phyloP scores from a whole-genome alignment of 1,284 basidiomycete species.

The Vanrija pseudolonga region DNA sequence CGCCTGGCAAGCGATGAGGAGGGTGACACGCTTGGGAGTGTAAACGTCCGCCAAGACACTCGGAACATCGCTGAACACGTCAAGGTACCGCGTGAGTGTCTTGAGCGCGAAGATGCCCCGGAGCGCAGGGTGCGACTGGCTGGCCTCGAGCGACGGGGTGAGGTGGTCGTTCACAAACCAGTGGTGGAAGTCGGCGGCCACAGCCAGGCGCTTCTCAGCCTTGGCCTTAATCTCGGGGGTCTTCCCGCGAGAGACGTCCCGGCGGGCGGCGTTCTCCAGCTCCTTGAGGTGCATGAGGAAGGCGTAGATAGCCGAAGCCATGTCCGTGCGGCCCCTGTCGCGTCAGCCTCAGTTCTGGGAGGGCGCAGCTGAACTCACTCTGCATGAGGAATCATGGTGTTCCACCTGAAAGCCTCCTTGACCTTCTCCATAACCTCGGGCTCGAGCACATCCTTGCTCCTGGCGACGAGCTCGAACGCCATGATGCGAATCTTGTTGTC shows the following conservation, averaged over 20 bases:
- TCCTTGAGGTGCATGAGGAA: conserved; percentile 30
- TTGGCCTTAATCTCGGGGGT: not conserved
- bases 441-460: conserved; percentile 26
- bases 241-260: conserved; percentile 11
- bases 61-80: conserved; percentile 23
- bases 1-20: conserved; percentile 41
- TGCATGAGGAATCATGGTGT: conserved; percentile 25
- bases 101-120: conserved; percentile 30
- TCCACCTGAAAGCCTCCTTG: conserved; percentile 26
- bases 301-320: conserved; percentile 32
- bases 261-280: conserved; percentile 5
- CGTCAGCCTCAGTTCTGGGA: not conserved
- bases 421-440: conserved; percentile 21
- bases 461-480: conserved; percentile 34
- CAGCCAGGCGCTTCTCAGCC: not conserved
- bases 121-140: conserved; percentile 28
- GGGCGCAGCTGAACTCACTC: conserved; percentile 21
- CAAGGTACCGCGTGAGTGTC: conserved; percentile 27
- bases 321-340: conserved; percentile 31
- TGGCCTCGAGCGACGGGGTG: conserved; percentile 21
- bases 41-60: conserved; percentile 16
- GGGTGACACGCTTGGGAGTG: conserved; percentile 31
- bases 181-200: conserved; percentile 11
- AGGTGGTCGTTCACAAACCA: conserved; percentile 33
- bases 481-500: conserved; percentile 30